phyloP scores from a whole-genome alignment of 768 basidiomycete genomes.

The Candolleomyces eurysporus region DNA sequence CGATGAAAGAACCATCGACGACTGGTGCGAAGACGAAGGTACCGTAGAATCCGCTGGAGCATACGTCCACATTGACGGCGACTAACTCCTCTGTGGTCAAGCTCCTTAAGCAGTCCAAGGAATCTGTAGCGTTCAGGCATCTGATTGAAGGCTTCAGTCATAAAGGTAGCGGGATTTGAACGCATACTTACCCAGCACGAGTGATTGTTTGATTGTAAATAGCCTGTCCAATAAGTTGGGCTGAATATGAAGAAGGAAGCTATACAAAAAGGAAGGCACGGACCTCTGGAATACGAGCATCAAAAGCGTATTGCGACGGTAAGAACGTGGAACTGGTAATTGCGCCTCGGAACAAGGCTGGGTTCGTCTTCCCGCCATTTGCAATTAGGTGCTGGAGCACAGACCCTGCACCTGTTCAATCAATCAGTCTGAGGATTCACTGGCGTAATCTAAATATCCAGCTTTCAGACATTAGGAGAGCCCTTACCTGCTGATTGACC shows the following conservation, averaged over 20 bases:
- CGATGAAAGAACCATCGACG: constrained; percentile 46
- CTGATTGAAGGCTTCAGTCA: no score
- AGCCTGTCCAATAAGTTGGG: constrained; percentile 7
- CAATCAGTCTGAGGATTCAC: no score
- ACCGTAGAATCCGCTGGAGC: constrained; percentile 34
- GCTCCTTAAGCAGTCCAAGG: constrained; percentile 39
- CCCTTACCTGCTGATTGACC: constrained; percentile 38
- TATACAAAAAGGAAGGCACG: background rate
- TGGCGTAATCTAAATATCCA: no score
- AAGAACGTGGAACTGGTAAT: constrained; percentile 45
- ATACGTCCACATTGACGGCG: constrained; percentile 30
- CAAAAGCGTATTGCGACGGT: constrained; percentile 43
- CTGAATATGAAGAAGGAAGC: no score
- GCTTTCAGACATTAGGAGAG: no score
- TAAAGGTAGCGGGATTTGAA: no score
- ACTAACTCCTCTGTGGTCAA: constrained; percentile 31
- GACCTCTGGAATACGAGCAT: constrained; percentile 40
- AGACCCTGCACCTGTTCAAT: constrained; percentile 38
- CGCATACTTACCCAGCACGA: background rate
- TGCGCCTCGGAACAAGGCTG: constrained; percentile 40
- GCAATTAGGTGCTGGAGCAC: constrained; percentile 49
- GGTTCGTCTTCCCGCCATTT: constrained; percentile 41
- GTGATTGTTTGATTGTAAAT: background rate
- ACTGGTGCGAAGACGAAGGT: constrained; percentile 43
- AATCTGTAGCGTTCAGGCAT: constrained; percentile 30